These are phyloP conservation scores for Auricularia cornea DNA, from an alignment of 768 basidiomycete species.

Conservation along the genomic window DNA sequence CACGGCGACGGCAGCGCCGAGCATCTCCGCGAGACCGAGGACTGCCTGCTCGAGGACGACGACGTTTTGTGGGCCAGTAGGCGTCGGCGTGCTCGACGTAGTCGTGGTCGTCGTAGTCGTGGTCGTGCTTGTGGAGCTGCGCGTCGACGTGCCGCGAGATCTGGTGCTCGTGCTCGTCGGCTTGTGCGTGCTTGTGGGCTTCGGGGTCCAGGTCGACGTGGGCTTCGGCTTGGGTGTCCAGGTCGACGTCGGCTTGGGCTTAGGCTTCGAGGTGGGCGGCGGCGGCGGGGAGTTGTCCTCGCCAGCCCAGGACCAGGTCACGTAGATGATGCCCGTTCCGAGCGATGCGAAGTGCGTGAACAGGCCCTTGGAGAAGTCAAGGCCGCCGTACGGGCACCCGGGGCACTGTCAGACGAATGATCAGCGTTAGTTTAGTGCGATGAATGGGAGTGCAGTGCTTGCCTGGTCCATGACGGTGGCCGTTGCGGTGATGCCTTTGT, in stretches of 20 bases:
- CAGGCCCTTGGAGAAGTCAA: constrained; percentile 61
- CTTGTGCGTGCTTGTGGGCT: not conserved
- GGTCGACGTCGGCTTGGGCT: constrained; percentile 18
- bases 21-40: not conserved
- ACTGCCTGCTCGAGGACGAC: not conserved
- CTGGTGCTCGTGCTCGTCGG: not conserved
- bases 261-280: constrained; percentile 11
- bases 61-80: not conserved
- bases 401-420: constrained; percentile 39
- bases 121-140: not conserved
- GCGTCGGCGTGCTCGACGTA: not conserved
- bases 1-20: not conserved
- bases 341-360: constrained; percentile 52
- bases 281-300: constrained; percentile 20
- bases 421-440: not conserved
- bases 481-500: constrained; percentile 46
- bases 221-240: constrained; percentile 8
- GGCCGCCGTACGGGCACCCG: constrained; percentile 52
- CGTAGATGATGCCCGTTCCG: constrained; percentile 47
- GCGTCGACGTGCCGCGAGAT: not conserved
- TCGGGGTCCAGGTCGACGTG: not conserved
- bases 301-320: constrained; percentile 47
- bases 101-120: not conserved
- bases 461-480: constrained; percentile 63
- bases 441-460: not conserved